Evolutionary conservation across 805 yeast genomes (phyloP).

Genomic region (Wickerhamiella kurtzmanii): DNA sequence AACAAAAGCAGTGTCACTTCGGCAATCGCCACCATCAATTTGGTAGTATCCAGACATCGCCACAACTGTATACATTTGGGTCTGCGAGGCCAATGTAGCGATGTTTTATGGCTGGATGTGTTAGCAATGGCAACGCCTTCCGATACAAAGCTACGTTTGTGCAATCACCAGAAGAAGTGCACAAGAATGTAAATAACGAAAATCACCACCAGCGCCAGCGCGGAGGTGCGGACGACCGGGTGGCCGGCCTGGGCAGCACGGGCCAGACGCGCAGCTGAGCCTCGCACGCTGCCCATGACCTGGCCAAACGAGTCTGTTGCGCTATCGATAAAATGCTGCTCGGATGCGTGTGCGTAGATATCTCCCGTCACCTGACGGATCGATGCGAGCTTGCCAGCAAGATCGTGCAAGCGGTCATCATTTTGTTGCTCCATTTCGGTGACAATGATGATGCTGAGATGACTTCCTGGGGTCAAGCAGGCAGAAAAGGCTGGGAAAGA

Average conservation of each 20-base stretch:
- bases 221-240: constrained; percentile 45
- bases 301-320: constrained; percentile 40
- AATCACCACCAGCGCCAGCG: constrained; percentile 39
- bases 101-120: background rate
- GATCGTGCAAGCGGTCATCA: constrained; percentile 45
- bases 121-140: background rate
- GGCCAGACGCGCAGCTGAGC: constrained; percentile 38
- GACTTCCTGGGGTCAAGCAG: too few relatives aligned
- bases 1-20: background rate
- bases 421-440: constrained; percentile 35
- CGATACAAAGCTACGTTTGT: too few relatives aligned
- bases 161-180: constrained; percentile 31
- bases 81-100: background rate
- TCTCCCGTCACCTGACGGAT: constrained; percentile 56
- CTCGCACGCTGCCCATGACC: constrained; percentile 36
- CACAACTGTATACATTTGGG: too few relatives aligned
- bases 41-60: too few relatives aligned
- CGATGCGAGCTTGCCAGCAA: constrained; percentile 52
- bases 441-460: too few relatives aligned
- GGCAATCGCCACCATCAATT: too few relatives aligned
- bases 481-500: too few relatives aligned
- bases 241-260: constrained; percentile 48
- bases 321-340: constrained; percentile 29
- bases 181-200: constrained; percentile 44
- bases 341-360: constrained; percentile 49